Base-by-base conservation (phyloP, 1,139 yeast genomes). In the Nematodospora anomalae region DNA sequence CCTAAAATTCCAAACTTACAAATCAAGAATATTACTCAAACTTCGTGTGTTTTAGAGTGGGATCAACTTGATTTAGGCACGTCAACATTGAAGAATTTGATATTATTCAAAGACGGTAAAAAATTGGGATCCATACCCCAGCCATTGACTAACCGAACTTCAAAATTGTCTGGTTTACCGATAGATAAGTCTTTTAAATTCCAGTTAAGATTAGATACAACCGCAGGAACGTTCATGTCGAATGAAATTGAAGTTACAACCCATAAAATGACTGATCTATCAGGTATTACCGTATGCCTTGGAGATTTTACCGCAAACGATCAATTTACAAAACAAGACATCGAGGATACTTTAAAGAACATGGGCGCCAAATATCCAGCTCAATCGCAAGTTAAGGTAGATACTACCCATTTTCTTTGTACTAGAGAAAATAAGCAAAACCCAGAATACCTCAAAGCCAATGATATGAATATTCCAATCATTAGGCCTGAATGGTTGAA, bases 401-500 rank as follows among this genome's bases (percentile, higher is more conserved):
- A 92, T 53, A 92, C 99, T 1, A 92, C 99, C 1, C 98, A 94
- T 58, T 92, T 83, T 53, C 73, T 92, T 11, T 84, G 96, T 49
- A 85, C 96, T 1, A 57, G 74, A 43, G 73, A 72, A 40, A 83
- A 80, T 46, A 64, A 71, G 39, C 79, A 77, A 16, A 71, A 74
- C 36, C 62, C 75, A 2, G 88, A 84, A 53, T 87, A 71, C 66
- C 69, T 80, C 46, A 83, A 81, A 57, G 98, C 98, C 1, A 74
- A 77, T 44, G 90, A 84, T 42, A 76, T 81, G 71, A 92, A 90
- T 57, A 89, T 92, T 41, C 99, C 99, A 3, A 79, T 92, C 29
- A 92, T 92, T 18, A 77, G 96, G 58, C 98, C 98, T 0, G 97
- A 92, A 57, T 92, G 97, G 97, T 69, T 92, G 41, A 83, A 86